Percentiles rank a stretch among this genome's conserved stretches.
Evolutionary conservation across 768 basidiomycete species (phyloP).

Genomic region (Collybia sordida): DNA sequence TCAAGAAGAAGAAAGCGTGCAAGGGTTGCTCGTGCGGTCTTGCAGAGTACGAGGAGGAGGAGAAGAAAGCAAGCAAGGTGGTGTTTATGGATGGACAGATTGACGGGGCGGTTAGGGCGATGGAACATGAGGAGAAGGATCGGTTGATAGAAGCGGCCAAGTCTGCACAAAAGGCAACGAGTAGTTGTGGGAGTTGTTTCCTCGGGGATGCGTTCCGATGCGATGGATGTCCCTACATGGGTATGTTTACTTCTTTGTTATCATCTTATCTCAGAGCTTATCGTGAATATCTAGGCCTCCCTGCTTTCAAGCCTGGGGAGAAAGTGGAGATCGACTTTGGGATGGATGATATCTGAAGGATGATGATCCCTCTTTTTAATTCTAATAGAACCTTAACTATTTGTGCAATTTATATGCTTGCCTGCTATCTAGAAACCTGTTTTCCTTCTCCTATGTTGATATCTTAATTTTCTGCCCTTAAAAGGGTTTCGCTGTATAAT

Average conservation of each 20-base stretch:
- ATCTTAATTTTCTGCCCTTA: too few relatives aligned
- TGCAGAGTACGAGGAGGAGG: constrained; percentile 88
- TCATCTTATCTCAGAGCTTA: constrained; percentile 1
- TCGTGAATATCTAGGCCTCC: constrained; percentile 65
- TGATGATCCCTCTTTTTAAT: not conserved
- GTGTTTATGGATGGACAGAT: constrained; percentile 68
- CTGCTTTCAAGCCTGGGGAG: constrained; percentile 97
- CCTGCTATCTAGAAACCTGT: too few relatives aligned
- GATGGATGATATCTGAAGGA: constrained; percentile 80
- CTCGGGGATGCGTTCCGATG: constrained; percentile 98
- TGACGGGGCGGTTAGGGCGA: constrained; percentile 57
- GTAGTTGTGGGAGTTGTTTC: constrained; percentile 97
- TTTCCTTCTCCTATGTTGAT: too few relatives aligned
- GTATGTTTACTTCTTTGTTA: constrained; percentile 50
- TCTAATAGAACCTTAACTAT: not conserved
- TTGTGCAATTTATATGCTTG: too few relatives aligned
- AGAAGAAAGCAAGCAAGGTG: constrained; percentile 57
- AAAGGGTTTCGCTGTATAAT: too few relatives aligned
- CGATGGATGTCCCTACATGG: constrained; percentile 92
- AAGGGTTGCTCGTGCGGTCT: constrained; percentile 97
- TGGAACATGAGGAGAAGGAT: constrained; percentile 60
- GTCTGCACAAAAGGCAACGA: constrained; percentile 83
- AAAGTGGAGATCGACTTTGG: constrained; percentile 90
- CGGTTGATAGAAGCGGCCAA: constrained; percentile 64
- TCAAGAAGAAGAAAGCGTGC: constrained; percentile 88